Conservation (phyloP, 1,284 basidiomycete species). For the Ceratobasidium theobromae region DNA sequence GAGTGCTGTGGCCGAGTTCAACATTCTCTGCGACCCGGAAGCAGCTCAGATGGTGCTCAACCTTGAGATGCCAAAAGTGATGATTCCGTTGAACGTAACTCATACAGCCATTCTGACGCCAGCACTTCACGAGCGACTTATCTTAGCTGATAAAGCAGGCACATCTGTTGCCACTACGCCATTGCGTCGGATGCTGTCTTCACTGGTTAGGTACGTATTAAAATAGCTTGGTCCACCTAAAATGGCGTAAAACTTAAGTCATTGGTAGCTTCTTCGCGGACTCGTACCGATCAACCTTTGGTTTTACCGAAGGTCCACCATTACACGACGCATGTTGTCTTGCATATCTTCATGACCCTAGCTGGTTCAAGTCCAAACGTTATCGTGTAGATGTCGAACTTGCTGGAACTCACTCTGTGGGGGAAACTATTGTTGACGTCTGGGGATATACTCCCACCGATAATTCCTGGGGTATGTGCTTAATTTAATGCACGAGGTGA, state of each 20-base stretch:
- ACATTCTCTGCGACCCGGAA: slow-evolving; percentile 77
- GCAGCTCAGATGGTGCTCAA: slow-evolving; percentile 78
- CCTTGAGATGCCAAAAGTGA: slow-evolving; percentile 55
- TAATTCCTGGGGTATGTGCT: slow-evolving; percentile 59
- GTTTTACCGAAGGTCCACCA: slow-evolving; percentile 74
- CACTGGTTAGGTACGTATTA: slow-evolving; percentile 51
- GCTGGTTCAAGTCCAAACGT: slow-evolving; percentile 60
- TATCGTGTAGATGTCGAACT: slow-evolving; percentile 77
- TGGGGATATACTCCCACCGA: slow-evolving; percentile 61
- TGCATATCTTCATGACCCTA: slow-evolving; percentile 65
- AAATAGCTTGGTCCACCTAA: no score
- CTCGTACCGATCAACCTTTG: slow-evolving; percentile 66
- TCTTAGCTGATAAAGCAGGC: slow-evolving; percentile 40
- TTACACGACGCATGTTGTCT: slow-evolving; percentile 80
- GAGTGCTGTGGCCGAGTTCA: slow-evolving; percentile 78
- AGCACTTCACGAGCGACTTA: slow-evolving; percentile 54
- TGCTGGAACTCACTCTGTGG: slow-evolving; percentile 59
- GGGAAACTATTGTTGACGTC: slow-evolving; percentile 75
- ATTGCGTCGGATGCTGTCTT: slow-evolving; percentile 70
- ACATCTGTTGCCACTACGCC: slow-evolving; percentile 51
- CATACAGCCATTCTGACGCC: slow-evolving; percentile 74
- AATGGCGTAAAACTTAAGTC: neutral
- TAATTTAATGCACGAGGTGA: neutral
- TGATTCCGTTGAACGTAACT: slow-evolving; percentile 84
- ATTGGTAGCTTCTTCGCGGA: slow-evolving; percentile 59